A percentile compares a stretch with the other conserved stretches of the same genome.
phyloP scores from a whole-genome alignment of 192 early-diverging fungal species.

The Pilobolus umbonatus region DNA sequence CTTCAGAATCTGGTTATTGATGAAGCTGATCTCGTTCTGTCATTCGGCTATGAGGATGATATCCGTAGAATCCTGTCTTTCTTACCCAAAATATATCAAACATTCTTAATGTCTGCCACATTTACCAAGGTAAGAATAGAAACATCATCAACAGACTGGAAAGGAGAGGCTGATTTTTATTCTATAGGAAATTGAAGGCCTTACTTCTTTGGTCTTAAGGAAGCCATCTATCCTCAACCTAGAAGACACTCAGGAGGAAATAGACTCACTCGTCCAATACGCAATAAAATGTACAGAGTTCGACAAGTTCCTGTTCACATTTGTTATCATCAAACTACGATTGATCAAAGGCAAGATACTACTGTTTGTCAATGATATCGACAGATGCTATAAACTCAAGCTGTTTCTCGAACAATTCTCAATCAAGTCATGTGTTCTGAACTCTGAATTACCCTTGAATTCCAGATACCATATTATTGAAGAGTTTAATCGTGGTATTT shows the following conservation, averaged over 20 bases:
- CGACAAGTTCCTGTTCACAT: slow-evolving; percentile 86
- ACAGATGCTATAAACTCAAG: slow-evolving; percentile 85
- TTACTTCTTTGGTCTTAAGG: slow-evolving; percentile 81
- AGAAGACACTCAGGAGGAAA: slow-evolving; percentile 67
- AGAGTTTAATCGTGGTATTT: slow-evolving; percentile 95
- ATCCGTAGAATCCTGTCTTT: slow-evolving; percentile 66
- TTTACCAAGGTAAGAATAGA: slow-evolving; percentile 51
- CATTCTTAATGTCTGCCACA: slow-evolving; percentile 92
- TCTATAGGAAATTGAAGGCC: slow-evolving; percentile 70
- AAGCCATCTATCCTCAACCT: slow-evolving; percentile 81
- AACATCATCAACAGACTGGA: neutral
- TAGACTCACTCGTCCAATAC: slow-evolving; percentile 71
- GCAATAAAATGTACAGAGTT: slow-evolving; percentile 66
- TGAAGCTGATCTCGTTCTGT: slow-evolving; percentile 92
- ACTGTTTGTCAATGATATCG: slow-evolving; percentile 95
- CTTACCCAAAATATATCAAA: slow-evolving; percentile 86
- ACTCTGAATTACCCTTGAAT: slow-evolving; percentile 92
- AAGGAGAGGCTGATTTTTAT: neutral
- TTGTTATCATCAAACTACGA: slow-evolving; percentile 86
- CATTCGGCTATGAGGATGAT: slow-evolving; percentile 92
- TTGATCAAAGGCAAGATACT: slow-evolving; percentile 89
- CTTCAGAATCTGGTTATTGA: slow-evolving; percentile 91
- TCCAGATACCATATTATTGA: slow-evolving; percentile 92
- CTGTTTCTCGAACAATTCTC: slow-evolving; percentile 97
- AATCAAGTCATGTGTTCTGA: slow-evolving; percentile 84